Evolutionary conservation across 1,284 basidiomycete genomes (phyloP).

Genomic region (Sporisorium sorghi): DNA sequence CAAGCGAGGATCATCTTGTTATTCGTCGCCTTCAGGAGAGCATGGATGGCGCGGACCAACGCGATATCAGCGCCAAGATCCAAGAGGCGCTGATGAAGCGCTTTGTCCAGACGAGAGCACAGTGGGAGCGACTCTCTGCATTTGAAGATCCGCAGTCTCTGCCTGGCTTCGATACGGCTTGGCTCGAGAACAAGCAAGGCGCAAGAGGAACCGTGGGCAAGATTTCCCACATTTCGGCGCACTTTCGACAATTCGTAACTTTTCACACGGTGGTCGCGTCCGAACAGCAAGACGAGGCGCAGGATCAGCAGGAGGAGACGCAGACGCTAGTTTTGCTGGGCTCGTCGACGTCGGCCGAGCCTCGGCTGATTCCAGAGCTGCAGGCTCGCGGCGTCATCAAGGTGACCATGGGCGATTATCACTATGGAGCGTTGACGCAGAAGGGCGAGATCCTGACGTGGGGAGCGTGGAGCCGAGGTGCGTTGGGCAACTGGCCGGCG

Average conservation of each 20-base stretch:
- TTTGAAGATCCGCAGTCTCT: constrained; percentile 17
- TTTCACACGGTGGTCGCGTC: constrained; percentile 78
- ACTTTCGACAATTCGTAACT: constrained; percentile 81
- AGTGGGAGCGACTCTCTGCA: constrained; percentile 16
- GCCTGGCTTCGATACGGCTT: constrained; percentile 13
- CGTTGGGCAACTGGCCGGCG: constrained; percentile 78
- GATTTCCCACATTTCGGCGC: constrained; percentile 80
- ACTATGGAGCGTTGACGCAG: constrained; percentile 83
- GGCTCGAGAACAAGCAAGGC: constrained; percentile 11
- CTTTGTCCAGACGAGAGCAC: constrained; percentile 10
- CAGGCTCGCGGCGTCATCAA: constrained; percentile 82
- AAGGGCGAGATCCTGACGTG: constrained; percentile 83
- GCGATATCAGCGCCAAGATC: not conserved
- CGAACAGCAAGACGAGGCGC: not conserved
- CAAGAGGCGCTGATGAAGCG: constrained; percentile 1
- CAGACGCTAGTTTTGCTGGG: constrained; percentile 57
- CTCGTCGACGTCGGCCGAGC: constrained; percentile 67
- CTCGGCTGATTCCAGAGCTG: constrained; percentile 77
- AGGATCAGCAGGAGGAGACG: not conserved
- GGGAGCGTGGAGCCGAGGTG: constrained; percentile 82
- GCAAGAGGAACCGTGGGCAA: constrained; percentile 25
- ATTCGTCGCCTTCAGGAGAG: not conserved
- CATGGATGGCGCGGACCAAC: not conserved
- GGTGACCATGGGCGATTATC: constrained; percentile 88
- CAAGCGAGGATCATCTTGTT: not conserved